A percentile compares a stretch with the other conserved stretches of the same genome.
These are phyloP conservation scores for Cenchrus purpureus DNA, from an alignment of 176 grass and related monocot species.

Conservation along the genomic window DNA sequence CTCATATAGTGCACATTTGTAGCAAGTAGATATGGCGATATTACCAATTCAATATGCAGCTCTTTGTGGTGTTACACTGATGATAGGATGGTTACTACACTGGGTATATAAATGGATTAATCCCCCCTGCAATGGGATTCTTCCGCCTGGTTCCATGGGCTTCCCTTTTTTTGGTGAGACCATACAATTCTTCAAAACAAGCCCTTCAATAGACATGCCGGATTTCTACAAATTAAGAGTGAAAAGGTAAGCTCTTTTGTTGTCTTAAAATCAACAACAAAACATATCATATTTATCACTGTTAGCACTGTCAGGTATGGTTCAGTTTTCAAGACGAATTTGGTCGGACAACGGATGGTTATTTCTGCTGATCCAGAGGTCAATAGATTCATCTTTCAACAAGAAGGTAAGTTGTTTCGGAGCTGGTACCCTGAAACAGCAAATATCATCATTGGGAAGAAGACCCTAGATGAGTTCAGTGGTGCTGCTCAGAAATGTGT, in stretches of 20 bases:
- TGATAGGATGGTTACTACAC: background rate
- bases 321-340: background rate
- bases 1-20: too few relatives aligned
- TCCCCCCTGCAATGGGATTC: background rate
- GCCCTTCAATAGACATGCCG: background rate
- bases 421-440: constrained; percentile 9
- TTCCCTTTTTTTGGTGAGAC: background rate
- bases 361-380: background rate
- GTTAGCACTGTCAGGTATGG: background rate
- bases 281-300: background rate
- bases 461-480: background rate
- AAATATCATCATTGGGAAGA: background rate
- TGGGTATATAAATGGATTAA: background rate
- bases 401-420: constrained; percentile 21
- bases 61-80: background rate
- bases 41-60: background rate
- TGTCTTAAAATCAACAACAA: too few relatives aligned
- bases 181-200: background rate
- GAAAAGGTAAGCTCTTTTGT: background rate
- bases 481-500: background rate
- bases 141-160: background rate
- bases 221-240: constrained; percentile 6
- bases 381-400: constrained; percentile 1
- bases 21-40: background rate
- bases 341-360: background rate